A percentile compares a stretch with the other conserved stretches of the same genome.
Conservation (phyloP, 306 rosid species). For the Vigna trinervia region DNA sequence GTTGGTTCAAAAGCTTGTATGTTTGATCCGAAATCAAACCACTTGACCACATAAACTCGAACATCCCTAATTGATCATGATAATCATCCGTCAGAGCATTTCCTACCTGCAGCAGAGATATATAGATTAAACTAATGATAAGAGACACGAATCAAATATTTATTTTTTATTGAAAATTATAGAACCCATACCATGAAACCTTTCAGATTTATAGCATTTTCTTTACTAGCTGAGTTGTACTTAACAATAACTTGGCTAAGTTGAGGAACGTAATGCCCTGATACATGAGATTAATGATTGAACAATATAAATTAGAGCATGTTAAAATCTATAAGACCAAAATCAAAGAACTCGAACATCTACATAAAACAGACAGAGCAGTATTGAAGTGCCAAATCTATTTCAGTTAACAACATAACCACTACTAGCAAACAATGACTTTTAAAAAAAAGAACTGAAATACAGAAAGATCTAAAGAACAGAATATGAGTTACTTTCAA, state of each 20-base stretch:
- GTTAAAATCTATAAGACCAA: neutral
- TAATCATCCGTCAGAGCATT: slow-evolving; percentile 89
- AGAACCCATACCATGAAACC: slow-evolving; percentile 75
- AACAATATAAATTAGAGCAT: slow-evolving; percentile 4
- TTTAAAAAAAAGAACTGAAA: neutral
- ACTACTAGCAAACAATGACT: neutral
- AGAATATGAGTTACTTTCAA: neutral
- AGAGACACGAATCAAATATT: slow-evolving; percentile 22
- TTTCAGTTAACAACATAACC: slow-evolving; percentile 6
- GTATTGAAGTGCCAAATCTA: neutral
- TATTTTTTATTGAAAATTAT: neutral
- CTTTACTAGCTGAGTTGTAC: slow-evolving; percentile 57
- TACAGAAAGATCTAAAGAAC: neutral
- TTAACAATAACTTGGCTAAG: slow-evolving; percentile 82
- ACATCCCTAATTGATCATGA: slow-evolving; percentile 77
- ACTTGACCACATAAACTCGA: slow-evolving; percentile 84
- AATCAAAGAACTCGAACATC: too few species aligned
- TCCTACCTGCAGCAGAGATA: slow-evolving; percentile 74
- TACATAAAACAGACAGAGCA: slow-evolving; percentile 1
- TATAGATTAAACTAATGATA: slow-evolving; percentile 15
- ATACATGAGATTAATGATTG: slow-evolving; percentile 40
- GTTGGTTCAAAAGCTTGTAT: slow-evolving; percentile 63
- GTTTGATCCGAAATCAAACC: slow-evolving; percentile 94
- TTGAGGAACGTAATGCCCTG: slow-evolving; percentile 98
- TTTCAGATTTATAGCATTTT: slow-evolving; percentile 70